These are phyloP conservation scores for Hemileia vastatrix DNA, from an alignment of 1,284 basidiomycete genomes.

Conservation along the genomic window DNA sequence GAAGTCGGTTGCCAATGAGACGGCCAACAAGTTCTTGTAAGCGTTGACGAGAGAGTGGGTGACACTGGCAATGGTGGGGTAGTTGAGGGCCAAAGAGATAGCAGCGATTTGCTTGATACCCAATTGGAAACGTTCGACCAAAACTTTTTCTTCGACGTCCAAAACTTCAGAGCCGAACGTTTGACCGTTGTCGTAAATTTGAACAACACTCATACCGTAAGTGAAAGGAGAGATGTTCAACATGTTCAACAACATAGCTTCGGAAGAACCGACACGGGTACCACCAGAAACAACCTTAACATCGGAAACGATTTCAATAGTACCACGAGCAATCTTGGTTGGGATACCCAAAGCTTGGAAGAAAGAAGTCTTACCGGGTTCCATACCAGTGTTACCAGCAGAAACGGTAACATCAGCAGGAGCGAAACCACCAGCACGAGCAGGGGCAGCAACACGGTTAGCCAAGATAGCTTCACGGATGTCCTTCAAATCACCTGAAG, in stretches of 20 bases:
- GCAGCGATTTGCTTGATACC: constrained; percentile 92
- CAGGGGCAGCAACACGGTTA: constrained; percentile 97
- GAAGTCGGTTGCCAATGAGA: constrained; percentile 87
- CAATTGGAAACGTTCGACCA: constrained; percentile 77
- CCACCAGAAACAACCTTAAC: constrained; percentile 89
- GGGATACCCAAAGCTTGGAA: constrained; percentile 99
- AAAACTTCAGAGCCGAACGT: constrained; percentile 76
- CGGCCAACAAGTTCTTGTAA: constrained; percentile 92
- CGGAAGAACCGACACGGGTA: constrained; percentile 90
- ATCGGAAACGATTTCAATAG: too few species aligned
- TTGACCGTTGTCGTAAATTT: constrained; percentile 86
- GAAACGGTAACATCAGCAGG: constrained; percentile 85
- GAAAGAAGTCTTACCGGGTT: constrained; percentile 99
- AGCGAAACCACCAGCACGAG: constrained; percentile 92
- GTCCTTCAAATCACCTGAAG: constrained; percentile 82
- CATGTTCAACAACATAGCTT: constrained; percentile 98
- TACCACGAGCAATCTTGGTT: constrained; percentile 99
- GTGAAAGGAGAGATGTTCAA: constrained; percentile 58
- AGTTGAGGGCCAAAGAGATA: constrained; percentile 86
- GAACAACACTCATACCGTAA: constrained; percentile 48
- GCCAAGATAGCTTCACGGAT: constrained; percentile 80
- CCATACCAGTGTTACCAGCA: constrained; percentile 98
- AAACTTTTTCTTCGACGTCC: constrained; percentile 81
- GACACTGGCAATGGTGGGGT: constrained; percentile 90
- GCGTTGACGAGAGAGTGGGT: constrained; percentile 91